Conservation (phyloP, 345 rosid genomes). For the Euphorbia peplus region DNA sequence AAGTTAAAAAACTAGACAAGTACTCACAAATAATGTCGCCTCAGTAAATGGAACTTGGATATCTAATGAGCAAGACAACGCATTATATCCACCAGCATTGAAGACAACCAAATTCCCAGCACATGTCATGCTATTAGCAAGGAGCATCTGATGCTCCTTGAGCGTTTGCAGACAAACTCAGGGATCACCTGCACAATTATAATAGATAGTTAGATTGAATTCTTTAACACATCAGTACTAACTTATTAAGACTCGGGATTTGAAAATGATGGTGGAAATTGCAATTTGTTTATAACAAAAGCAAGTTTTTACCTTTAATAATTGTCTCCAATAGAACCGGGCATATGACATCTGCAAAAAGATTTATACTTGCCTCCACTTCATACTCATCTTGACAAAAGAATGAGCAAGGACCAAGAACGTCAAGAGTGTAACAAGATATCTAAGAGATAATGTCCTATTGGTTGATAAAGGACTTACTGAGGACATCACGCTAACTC, state of each 20-base stretch:
- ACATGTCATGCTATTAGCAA: slow-evolving; percentile 87
- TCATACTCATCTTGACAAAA: slow-evolving; percentile 41
- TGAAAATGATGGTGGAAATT: neutral
- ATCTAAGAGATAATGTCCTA: slow-evolving; percentile 2
- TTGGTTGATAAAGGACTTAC: slow-evolving; percentile 43
- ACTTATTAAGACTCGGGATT: neutral
- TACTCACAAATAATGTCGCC: slow-evolving; percentile 83
- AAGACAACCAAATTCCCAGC: slow-evolving; percentile 85
- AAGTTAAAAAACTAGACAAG: slow-evolving; percentile 9
- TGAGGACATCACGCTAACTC: slow-evolving; percentile 72
- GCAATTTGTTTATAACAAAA: neutral
- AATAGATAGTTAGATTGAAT: slow-evolving; percentile 10
- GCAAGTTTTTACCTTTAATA: slow-evolving; percentile 62
- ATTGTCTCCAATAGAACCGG: slow-evolving; percentile 73
- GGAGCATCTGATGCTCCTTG: slow-evolving; percentile 86
- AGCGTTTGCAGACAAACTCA: slow-evolving; percentile 68
- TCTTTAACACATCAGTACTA: neutral
- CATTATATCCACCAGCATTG: slow-evolving; percentile 79
- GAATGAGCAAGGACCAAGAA: slow-evolving; percentile 40
- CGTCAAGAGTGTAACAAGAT: neutral
- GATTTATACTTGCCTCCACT: slow-evolving; percentile 44
- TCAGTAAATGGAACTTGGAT: slow-evolving; percentile 92
- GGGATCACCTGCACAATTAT: slow-evolving; percentile 63
- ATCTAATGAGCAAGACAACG: slow-evolving; percentile 63
- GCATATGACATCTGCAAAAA: slow-evolving; percentile 61